These are phyloP conservation scores for Ceratocystis papillata DNA, from an alignment of 2,329 filamentous ascomycete species.

Conservation along the genomic window DNA sequence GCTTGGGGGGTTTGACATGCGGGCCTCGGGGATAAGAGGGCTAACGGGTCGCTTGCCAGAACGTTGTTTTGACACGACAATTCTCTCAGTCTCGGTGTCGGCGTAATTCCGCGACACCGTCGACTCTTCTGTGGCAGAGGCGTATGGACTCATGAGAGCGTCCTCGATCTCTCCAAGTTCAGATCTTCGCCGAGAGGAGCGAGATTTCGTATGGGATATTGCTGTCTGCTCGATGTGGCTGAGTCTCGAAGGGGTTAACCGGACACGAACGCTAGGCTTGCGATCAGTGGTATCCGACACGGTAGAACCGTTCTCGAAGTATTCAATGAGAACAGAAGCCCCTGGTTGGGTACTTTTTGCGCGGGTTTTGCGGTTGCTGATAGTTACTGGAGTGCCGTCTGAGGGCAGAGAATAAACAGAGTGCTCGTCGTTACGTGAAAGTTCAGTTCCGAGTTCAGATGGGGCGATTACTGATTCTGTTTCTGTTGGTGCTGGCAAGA, in stretches of 20 bases:
- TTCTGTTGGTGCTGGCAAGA: constrained; percentile 69
- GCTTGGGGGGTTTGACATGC: constrained; percentile 35
- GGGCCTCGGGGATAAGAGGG: constrained; percentile 44
- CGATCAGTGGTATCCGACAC: constrained; percentile 48
- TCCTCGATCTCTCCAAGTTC: constrained; percentile 47
- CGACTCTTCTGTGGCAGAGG: constrained; percentile 68
- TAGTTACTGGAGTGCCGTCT: constrained; percentile 84
- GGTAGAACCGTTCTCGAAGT: constrained; percentile 60
- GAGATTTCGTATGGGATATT: constrained; percentile 66
- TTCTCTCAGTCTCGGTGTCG: constrained; percentile 74
- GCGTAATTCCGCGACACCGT: constrained; percentile 67
- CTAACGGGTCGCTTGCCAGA: constrained; percentile 52
- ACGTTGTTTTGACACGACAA: constrained; percentile 11
- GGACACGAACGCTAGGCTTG: constrained; percentile 68
- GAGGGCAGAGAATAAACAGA: constrained; percentile 72
- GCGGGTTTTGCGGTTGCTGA: constrained; percentile 50
- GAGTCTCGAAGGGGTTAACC: constrained; percentile 68
- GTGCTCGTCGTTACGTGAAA: constrained; percentile 58
- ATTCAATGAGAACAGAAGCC: constrained; percentile 85
- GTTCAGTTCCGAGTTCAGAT: constrained; percentile 55
- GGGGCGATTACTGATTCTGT: constrained; percentile 34
- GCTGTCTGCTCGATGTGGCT: constrained; percentile 58
- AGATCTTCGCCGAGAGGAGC: constrained; percentile 50
- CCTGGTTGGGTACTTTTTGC: constrained; percentile 51
- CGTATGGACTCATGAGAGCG: constrained; percentile 59